Evolutionary conservation across 257 asterid genomes (phyloP), one percentile per base, ranked within the genome.

Genomic region (Rubia yunnanensis): DNA sequence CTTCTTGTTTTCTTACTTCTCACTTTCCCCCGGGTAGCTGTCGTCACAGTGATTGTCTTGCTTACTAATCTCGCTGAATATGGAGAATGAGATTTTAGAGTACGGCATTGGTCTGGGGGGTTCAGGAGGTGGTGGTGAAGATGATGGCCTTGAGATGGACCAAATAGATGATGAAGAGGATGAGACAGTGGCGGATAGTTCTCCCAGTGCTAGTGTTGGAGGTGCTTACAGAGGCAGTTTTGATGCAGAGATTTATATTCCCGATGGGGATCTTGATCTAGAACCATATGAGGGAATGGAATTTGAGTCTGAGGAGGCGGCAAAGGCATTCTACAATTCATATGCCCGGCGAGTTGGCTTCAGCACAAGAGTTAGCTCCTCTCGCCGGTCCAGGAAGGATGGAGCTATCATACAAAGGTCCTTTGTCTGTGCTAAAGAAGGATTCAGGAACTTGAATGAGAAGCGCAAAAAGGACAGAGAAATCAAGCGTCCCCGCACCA

Each of bases 321-420:
- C 99, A 20, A 94, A 94, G 73, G 99, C 96, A 1, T 94, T 94
- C 69, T 94, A 94, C 68, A 94, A 94, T 63, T 90, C 96, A 0
- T 94, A 90, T 36, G 99, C 96, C 5, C 87, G 99, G 57, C 79
- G 99, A 34, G 88, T 94, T 31, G 99, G 99, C n/a, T 94, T 90
- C 65, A 94, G 99, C 69, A 94, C 99, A 50, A 95, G 99, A 11
- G 97, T 94, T 65, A 94, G 99, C 83, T 88, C 97, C 30, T 90
- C 97, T n/a, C 94, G 99, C 23, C 92, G 99, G 55, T 94, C 99
- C 54, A 82, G 99, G 73, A 90, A 86, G 67, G 99, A 94, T 48
- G 99, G 99, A 17, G 97, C 99, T 14, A 90, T 94, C 57, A 94
- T 94, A 66, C 99, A 94, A 79, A 85, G 99, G 72, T 88, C 99